phyloP scores from a whole-genome alignment of 768 basidiomycete species.

The Mycena pura region DNA sequence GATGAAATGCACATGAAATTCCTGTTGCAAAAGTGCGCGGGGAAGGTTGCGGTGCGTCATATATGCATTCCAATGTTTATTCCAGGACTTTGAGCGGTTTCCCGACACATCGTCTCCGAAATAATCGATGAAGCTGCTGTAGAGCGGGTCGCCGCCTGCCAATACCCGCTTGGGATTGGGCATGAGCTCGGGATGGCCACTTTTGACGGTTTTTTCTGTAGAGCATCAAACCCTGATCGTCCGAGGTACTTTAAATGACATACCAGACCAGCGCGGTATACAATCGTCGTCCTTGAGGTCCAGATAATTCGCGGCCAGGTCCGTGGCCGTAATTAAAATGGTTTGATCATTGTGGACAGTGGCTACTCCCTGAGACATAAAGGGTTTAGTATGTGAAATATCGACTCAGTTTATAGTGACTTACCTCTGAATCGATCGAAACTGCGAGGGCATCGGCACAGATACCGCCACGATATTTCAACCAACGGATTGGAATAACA shows the following conservation, averaged over 20 bases:
- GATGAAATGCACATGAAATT: constrained; percentile 45
- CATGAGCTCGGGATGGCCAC: constrained; percentile 36
- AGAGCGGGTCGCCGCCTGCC: constrained; percentile 39
- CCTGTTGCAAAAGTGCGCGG: constrained; percentile 40
- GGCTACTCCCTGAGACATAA: background rate
- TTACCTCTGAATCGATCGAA: background rate
- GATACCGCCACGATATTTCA: background rate
- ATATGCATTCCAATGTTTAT: constrained; percentile 52
- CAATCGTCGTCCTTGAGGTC: background rate
- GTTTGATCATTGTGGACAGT: background rate
- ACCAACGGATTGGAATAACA: constrained; percentile 14
- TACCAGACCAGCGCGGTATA: background rate
- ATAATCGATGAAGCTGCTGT: constrained; percentile 39
- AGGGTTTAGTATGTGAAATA: background rate
- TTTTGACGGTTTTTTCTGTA: constrained; percentile 22
- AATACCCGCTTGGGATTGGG: constrained; percentile 40
- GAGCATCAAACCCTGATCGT: background rate
- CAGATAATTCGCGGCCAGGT: background rate
- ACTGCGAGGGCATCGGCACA: background rate
- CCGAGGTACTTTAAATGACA: no score
- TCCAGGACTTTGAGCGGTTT: constrained; percentile 51
- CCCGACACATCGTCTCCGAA: constrained; percentile 53
- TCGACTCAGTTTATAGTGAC: background rate
- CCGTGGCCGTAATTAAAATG: background rate
- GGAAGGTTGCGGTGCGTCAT: constrained; percentile 45